Evolutionary conservation across 2,329 filamentous ascomycete genomes (phyloP), one percentile per base, ranked within the genome.

Genomic region (Cladorrhinum sp.): DNA sequence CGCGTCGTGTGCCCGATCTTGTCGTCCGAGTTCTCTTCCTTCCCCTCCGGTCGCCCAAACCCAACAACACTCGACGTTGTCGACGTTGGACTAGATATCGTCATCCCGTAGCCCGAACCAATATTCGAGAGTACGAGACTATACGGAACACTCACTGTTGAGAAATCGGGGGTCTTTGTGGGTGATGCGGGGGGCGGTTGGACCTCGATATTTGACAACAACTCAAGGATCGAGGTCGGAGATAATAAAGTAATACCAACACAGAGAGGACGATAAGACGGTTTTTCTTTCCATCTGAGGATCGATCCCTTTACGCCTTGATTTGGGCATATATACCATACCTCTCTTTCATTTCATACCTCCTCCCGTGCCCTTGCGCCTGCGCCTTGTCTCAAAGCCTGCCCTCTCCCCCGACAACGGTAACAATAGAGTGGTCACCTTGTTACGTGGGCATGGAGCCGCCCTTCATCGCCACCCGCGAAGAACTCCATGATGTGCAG

Each of bases 401-500:
- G 25, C 18, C 24, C 24, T 22, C 36, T 20, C 12, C 32, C 16
- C 32, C 32, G 16, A 36, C 4, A 8, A 36, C 4, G 32, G 32
- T 16, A 36, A 36, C 32, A 36, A 36, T 36, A 36, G 32, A 36
- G 13, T 9, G 57, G 23, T 51, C 22, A 20, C 22, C 29, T 36
- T n/a, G 25, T 50, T 55, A 59, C 57, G 54, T 56, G 67, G 83
- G 82, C 66, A 89, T 89, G 86, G 86, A 89, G 83, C 76, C 81
- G 65, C 83, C 85, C 67, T 85, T 85, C 70, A 71, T 80, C 51
- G 77, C 81, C 66, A 79, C 80, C 68, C 82, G 84, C 71, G 85
- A 88, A 78, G 85, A 88, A 75, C 77, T 88, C 70, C 85, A 86
- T 72, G 83, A 79, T 79, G 79, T 89, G 74, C 85, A 88, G 75